These are phyloP conservation scores for Phylloporus sp. DNA, from an alignment of 768 basidiomycete genomes.

Conservation along the genomic window DNA sequence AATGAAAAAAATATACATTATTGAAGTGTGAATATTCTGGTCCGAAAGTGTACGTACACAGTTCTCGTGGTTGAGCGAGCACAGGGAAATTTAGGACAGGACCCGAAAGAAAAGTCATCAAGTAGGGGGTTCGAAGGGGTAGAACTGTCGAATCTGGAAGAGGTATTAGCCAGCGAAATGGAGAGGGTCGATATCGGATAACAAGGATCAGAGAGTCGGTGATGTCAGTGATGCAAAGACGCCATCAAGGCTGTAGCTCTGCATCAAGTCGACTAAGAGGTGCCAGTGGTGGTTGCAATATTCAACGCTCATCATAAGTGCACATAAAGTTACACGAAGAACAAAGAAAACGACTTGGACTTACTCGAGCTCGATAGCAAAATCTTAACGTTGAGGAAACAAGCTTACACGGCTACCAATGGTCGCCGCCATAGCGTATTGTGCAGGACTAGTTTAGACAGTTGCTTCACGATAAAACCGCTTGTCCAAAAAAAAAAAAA, in stretches of 20 bases:
- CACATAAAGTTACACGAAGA: background rate
- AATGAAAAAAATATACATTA: no score
- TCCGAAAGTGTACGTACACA: no score
- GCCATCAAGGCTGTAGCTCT: slow-evolving; percentile 29
- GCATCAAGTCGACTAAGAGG: slow-evolving; percentile 86
- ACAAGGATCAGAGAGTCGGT: slow-evolving; percentile 50
- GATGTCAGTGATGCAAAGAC: slow-evolving; percentile 69
- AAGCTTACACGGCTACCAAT: no score
- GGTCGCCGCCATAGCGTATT: no score
- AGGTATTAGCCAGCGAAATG: slow-evolving; percentile 14
- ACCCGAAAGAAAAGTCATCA: background rate
- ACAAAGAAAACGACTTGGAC: slow-evolving; percentile 7
- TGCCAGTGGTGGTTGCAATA: slow-evolving; percentile 68
- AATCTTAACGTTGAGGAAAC: background rate
- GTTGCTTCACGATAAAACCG: no score
- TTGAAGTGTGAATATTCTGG: no score
- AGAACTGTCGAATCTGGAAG: slow-evolving; percentile 4
- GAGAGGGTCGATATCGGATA: background rate
- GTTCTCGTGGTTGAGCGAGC: background rate
- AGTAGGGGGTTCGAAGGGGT: background rate
- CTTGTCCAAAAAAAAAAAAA: no score
- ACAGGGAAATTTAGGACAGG: slow-evolving; percentile 1
- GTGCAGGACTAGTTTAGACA: no score
- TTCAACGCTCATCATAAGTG: slow-evolving; percentile 77
- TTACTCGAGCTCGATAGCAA: slow-evolving; percentile 12